Evolutionary conservation across 2,329 filamentous ascomycete species (phyloP).

Genomic region (Neofusicoccum cordaticola): DNA sequence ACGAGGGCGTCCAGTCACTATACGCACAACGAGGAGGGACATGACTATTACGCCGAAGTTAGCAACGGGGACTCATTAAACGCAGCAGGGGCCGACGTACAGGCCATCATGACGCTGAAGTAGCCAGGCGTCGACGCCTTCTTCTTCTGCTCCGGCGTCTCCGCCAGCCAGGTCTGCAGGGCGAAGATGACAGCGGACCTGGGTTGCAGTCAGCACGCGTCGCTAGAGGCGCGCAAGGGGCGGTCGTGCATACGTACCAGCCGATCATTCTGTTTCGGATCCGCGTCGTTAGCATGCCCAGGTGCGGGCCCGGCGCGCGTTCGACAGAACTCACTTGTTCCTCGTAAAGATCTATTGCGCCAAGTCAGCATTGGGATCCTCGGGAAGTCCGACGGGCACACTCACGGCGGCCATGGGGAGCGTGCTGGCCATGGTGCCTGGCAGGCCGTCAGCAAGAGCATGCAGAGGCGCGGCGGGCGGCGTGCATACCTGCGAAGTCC

Average conservation of each 20-base stretch:
- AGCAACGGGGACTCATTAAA: conserved; percentile 16
- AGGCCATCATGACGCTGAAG: conserved; percentile 75
- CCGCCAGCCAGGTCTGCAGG: conserved; percentile 73
- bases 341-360: conserved; percentile 73
- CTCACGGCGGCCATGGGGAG: conserved; percentile 86
- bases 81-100: conserved; percentile 49
- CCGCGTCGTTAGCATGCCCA: conserved; percentile 7
- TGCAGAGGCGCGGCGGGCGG: not conserved
- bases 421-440: conserved; percentile 67
- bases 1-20: not conserved
- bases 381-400: conserved; percentile 21
- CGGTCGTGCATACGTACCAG: conserved; percentile 46
- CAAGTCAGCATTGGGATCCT: conserved; percentile 25
- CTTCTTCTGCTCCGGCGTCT: conserved; percentile 66
- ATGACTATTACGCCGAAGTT: conserved; percentile 34
- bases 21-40: conserved; percentile 46
- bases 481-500: conserved; percentile 66
- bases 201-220: conserved; percentile 19
- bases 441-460: not conserved
- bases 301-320: not conserved
- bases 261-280: conserved; percentile 56
- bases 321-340: conserved; percentile 64
- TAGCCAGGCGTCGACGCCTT: conserved; percentile 66
- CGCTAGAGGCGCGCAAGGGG: not conserved
- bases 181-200: conserved; percentile 73